Base-by-base conservation (phyloP, 129 eudicot species). In the Pittosporum tobira region DNA sequence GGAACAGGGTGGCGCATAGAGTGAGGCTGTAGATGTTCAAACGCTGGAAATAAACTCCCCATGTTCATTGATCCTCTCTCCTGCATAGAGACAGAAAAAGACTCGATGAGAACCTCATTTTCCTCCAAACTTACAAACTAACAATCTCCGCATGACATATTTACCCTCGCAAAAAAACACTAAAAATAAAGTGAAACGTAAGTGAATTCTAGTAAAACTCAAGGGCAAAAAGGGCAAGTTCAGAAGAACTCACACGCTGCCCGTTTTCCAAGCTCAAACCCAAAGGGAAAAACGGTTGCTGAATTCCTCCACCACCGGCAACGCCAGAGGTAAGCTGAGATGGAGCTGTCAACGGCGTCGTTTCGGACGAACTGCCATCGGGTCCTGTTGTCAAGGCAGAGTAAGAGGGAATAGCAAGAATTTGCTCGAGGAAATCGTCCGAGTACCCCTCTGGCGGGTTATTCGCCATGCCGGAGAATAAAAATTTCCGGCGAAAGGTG, bases 391-490 rank as follows among this genome's bases (percentile, higher is more conserved):
- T 49, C 26, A 69, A 65, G 76, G 77, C 75, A 58, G 57, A 57
- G 67, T 78, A 81, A 7, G 85, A 61, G 44, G 95, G 95, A 44
- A 82, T 70, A 22, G 90, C 78, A 45, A 86, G 90, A 34, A 86
- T 86, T 57, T 86, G 95, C 53, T 86, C 95, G n/a, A 86, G 81
- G 68, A 86, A 86, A 48, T 86, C 95, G 61, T 85, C 95, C 3
- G 77, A 73, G 76, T 76, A 79, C 0, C 84, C 84, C 62, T 79
- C 87, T 66, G 90, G 77, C 68, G 84, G 87, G 73, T 86, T 82
- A 1, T 62, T 56, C 34, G 90, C 84, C 95, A 86, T 86, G 80
- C 65, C 82, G 76, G 84, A 19, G 14, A 29, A 0, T 26, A 16
- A 59, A 16, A 56, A 23, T 56, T 54, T 55, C 27, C 28, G 18